Base-by-base conservation (phyloP, 495 filamentous ascomycete species). In the Talaromyces proteolyticus region DNA sequence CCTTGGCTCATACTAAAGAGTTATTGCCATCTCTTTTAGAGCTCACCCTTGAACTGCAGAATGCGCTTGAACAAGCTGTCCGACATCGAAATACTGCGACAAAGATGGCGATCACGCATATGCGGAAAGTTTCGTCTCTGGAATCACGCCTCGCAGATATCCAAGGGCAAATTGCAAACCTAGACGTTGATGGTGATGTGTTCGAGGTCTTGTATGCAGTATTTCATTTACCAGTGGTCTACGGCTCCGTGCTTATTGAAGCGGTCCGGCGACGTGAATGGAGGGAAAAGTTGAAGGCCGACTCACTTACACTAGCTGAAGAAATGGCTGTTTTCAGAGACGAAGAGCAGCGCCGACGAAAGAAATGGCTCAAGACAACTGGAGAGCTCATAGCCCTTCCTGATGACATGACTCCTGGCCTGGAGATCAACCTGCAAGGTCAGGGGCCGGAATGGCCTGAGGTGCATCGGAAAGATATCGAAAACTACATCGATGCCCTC, bases 321-420 rank as follows among this genome's bases (percentile, higher is more conserved):
- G 93, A 96, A 55, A 87, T 96, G 76, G 88, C 89, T 14, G 68
- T 86, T 19, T 86, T 92, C 54, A 86, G 87, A 59, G 92, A 96
- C 48, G 92, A 96, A 62, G 94, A 99, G 60, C 76, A 86, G 58
- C 86, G 88, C 54, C 80, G 93, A 23, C 76, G 93, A 37, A 88
- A 87, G 60, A 93, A 87, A 56, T 98, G 94, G 94, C 68, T 89
- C 52, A 93, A 91, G 55, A 84, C 72, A 40, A 85, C 91, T 55
- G 88, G 83, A 1, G 69, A 74, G 23, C 70, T 68, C 29, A 52
- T 82, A 37, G 78, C 81, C 3, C 72, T 75, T n/a, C 61, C 78
- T 12, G 78, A 85, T 34, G 78, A 80, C 44, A 79, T 81, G 47
- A 81, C 87, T 6, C 76, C 90, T 12, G 83, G 87, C 4, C 78